Evolutionary conservation across 495 filamentous ascomycete genomes (phyloP), one percentile per base, ranked within the genome.

Genomic region (Margaritispora aquatica): DNA sequence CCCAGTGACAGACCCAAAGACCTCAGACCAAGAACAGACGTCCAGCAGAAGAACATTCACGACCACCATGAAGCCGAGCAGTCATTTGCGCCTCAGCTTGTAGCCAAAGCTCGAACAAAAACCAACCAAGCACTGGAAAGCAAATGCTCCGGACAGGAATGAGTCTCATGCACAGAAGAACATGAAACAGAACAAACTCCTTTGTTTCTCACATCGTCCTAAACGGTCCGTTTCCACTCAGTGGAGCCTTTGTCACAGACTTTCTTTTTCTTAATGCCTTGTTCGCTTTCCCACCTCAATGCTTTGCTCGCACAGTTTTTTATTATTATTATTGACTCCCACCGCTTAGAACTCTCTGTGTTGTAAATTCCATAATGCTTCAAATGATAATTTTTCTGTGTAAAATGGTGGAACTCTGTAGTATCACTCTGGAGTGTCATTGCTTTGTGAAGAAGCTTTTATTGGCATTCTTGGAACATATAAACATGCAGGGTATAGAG

Each of bases 201-300:
- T 38, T 54, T 58, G 55, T 63, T 44, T 44, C 38, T 34, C 13
- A 34, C 5, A 34, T n/a, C 29, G 29, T 34, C 13, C 38, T 8
- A 44, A 44, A 3, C 38, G 17, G 10, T n/a, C 38, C 19, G 38
- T 44, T 44, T 44, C 38, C 52, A 55, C 26, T 58, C 49, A 44
- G 60, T 29, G 60, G 55, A 49, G 49, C 21, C 49, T n/a, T n/a
- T 44, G 61, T 63, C 51, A 29, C 55, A 63, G 61, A 44, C 38
- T 44, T n/a, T 44, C 17, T 8, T n/a, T 44, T 44, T 17, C 15
- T n/a, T 15, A 44, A 44, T 44, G 38, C 38, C 38, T 44, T 44
- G 38, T 44, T 44, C 4, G 15, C 7, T 15, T 8, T 44, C 2
- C 38, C 4, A 44, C 19, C 19, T 34, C 29, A 5, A 34, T 34